phyloP scores from a whole-genome alignment of 441 rosid species.

The Syzygium malaccense region DNA sequence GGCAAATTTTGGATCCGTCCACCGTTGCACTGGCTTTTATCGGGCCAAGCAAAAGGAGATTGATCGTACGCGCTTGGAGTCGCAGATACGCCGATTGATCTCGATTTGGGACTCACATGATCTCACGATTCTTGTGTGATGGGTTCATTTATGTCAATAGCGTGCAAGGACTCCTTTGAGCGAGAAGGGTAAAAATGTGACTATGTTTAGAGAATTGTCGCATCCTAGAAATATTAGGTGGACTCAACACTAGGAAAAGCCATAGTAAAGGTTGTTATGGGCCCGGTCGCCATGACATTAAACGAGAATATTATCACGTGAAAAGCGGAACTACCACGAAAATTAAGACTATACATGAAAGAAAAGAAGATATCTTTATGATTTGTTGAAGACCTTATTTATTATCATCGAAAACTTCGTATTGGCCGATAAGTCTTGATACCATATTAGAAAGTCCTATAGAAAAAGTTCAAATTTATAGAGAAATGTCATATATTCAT shows the following conservation, averaged over 20 bases:
- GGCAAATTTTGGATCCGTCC: not conserved
- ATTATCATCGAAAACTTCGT: not conserved
- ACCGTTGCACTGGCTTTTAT: not conserved
- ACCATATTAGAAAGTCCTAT: too few species aligned
- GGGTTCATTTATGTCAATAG: not conserved
- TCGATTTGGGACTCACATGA: not conserved
- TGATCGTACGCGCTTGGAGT: not conserved
- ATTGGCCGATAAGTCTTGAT: not conserved
- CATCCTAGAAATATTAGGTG: not conserved
- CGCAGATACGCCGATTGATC: fast-evolving
- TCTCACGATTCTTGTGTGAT: not conserved
- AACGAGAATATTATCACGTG: not conserved
- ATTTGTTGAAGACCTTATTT: not conserved
- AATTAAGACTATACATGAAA: not conserved
- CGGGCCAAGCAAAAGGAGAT: not conserved
- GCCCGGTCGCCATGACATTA: not conserved
- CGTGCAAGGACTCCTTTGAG: not conserved
- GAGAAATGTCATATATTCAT: not conserved
- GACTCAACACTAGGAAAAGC: not conserved
- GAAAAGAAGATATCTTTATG: not conserved
- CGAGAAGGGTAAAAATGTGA: not conserved
- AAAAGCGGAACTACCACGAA: not conserved
- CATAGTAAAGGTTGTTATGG: not conserved
- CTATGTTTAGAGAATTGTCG: not conserved
- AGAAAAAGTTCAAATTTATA: not conserved